A percentile compares a stretch with the other conserved stretches of the same genome.
These are phyloP conservation scores for Gracilaria domingensis DNA, from an alignment of 23 red algal genomes.

Conservation along the genomic window DNA sequence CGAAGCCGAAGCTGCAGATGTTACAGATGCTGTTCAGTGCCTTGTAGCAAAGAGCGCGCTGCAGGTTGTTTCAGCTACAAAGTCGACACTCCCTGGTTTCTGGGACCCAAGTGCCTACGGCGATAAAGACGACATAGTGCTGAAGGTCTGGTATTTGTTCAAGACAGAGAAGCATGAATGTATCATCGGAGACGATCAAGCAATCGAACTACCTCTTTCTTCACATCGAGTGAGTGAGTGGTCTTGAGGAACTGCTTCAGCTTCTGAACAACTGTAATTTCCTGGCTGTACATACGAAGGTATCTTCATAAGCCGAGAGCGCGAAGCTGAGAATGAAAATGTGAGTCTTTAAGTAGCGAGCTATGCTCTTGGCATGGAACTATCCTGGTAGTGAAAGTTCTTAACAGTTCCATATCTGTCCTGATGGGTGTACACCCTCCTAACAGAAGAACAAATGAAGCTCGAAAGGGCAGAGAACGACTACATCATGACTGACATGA, in stretches of 20 bases:
- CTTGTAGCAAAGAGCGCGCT: slow-evolving; percentile 81
- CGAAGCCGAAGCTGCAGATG: slow-evolving; percentile 70
- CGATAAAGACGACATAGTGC: slow-evolving; percentile 67
- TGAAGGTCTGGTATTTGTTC: slow-evolving; percentile 91
- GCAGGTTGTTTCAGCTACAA: slow-evolving; percentile 85
- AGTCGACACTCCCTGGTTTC: slow-evolving; percentile 83
- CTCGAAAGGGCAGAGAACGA: too few relatives aligned
- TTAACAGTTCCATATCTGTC: too few relatives aligned
- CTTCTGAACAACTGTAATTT: background rate
- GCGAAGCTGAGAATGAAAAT: too few relatives aligned
- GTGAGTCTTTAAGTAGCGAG: too few relatives aligned
- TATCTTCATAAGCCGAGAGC: too few relatives aligned
- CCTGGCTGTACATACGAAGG: background rate
- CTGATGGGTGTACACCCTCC: too few relatives aligned
- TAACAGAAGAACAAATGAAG: too few relatives aligned
- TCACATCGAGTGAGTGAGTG: slow-evolving; percentile 63
- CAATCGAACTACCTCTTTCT: slow-evolving; percentile 84
- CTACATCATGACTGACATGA: too few relatives aligned
- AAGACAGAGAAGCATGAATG: slow-evolving; percentile 78
- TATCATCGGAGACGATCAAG: slow-evolving; percentile 69
- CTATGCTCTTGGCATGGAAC: too few relatives aligned
- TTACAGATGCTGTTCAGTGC: slow-evolving; percentile 80
- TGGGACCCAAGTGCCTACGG: slow-evolving; percentile 92
- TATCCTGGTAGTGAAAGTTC: too few relatives aligned
- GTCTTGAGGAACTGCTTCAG: slow-evolving; percentile 16